Evolutionary conservation across 768 basidiomycete genomes (phyloP).

Genomic region (Gloeophyllum trabeum): DNA sequence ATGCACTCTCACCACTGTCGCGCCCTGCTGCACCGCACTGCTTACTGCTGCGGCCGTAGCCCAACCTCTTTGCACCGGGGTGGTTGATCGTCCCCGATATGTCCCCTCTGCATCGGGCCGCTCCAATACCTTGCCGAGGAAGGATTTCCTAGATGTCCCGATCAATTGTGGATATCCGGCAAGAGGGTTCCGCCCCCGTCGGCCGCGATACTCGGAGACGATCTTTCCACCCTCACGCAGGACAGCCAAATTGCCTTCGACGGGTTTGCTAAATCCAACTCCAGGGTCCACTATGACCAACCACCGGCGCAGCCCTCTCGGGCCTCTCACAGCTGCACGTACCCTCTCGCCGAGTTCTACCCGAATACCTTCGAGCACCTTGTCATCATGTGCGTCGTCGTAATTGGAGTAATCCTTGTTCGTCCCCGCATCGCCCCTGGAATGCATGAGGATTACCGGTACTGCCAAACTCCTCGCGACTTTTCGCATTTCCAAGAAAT

Average conservation of each 20-base stretch:
- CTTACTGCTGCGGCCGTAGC: constrained; percentile 74
- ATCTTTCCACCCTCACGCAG: constrained; percentile 40
- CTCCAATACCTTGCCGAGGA: constrained; percentile 58
- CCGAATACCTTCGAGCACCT: constrained; percentile 55
- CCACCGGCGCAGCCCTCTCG: constrained; percentile 76
- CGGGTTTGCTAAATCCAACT: constrained; percentile 86
- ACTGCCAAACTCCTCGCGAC: constrained; percentile 52
- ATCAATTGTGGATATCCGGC: constrained; percentile 57
- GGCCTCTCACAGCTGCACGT: constrained; percentile 48
- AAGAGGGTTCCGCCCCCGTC: constrained; percentile 31
- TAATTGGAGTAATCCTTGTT: constrained; percentile 57
- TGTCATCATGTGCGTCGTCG: constrained; percentile 24
- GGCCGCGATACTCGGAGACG: constrained; percentile 24
- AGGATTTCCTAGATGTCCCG: constrained; percentile 77
- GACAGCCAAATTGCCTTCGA: constrained; percentile 62
- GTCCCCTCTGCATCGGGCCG: constrained; percentile 24
- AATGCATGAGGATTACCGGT: constrained; percentile 92
- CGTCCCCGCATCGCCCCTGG: constrained; percentile 68
- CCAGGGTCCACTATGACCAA: constrained; percentile 87
- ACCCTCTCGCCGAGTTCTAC: constrained; percentile 65
- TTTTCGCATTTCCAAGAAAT: constrained; percentile 50
- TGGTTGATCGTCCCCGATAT: constrained; percentile 38
- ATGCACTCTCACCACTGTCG: constrained; percentile 72
- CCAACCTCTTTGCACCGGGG: constrained; percentile 57
- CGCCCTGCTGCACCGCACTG: constrained; percentile 65